A percentile compares a stretch with the other conserved stretches of the same genome.
Conservation (phyloP, 23 red algal species). For the Chondrus crispus region DNA sequence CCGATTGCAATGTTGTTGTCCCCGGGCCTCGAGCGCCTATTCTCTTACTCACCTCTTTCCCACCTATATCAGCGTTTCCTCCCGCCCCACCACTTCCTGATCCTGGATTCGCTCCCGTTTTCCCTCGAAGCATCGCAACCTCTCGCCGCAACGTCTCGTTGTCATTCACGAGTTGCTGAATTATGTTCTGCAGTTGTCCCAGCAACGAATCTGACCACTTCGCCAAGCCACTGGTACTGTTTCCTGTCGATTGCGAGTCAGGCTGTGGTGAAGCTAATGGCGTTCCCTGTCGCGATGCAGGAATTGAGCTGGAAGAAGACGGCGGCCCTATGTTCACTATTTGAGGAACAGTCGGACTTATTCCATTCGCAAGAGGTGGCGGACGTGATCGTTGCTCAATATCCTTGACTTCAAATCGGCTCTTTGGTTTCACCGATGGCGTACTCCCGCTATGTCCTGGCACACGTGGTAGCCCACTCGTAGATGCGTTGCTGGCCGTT, state of each 20-base stretch:
- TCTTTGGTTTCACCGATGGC: background rate
- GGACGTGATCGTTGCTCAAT: slow-evolving; percentile 26
- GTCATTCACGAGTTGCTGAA: slow-evolving; percentile 44
- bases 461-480: too few species aligned
- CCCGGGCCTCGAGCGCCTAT: too few species aligned
- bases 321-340: background rate
- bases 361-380: background rate
- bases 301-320: background rate
- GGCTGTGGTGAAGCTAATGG: slow-evolving; percentile 17
- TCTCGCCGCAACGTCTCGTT: slow-evolving; percentile 46
- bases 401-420: slow-evolving; percentile 9
- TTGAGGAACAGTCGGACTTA: background rate
- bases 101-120: too few species aligned
- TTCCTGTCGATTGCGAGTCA: background rate
- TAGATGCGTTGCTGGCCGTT: too few species aligned
- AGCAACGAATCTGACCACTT: too few species aligned
- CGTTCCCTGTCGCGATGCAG: slow-evolving; percentile 19
- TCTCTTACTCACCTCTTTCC: too few species aligned
- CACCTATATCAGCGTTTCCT: too few species aligned
- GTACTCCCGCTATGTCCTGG: too few species aligned
- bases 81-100: too few species aligned
- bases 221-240: slow-evolving; percentile 15
- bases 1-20: too few species aligned
- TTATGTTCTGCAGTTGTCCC: slow-evolving; percentile 25
- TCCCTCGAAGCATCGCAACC: background rate